Percentiles rank a stretch among this genome's conserved stretches.
Conservation (phyloP, 305 asterid genomes). For the Fraxinus ornus region DNA sequence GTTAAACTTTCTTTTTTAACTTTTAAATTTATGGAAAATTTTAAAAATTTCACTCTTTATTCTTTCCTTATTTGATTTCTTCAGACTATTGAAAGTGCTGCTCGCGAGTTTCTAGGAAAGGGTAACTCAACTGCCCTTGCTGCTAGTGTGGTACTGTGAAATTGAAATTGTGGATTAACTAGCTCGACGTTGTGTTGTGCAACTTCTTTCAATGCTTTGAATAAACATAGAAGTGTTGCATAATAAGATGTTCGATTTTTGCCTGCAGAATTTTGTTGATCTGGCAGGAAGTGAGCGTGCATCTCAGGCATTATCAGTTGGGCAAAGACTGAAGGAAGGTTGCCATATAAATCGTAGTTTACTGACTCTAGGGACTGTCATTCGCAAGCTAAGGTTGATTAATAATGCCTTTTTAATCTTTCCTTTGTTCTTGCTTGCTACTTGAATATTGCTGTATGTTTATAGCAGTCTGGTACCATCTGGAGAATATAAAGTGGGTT, state of each 20-base stretch:
- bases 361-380: constrained; percentile 86
- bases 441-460: constrained; percentile 1
- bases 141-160: constrained; percentile 80
- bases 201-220: constrained; percentile 16
- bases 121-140: constrained; percentile 91
- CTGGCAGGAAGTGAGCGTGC: constrained; percentile 98
- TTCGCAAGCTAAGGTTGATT: constrained; percentile 90
- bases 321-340: constrained; percentile 97
- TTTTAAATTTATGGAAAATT: not conserved
- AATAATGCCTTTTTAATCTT: constrained; percentile 13
- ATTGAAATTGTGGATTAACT: constrained; percentile 19
- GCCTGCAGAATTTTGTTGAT: constrained; percentile 93
- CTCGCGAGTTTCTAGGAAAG: constrained; percentile 92
- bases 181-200: not conserved
- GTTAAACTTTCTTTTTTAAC: not conserved
- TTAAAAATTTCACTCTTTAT: not conserved
- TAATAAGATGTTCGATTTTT: constrained; percentile 21
- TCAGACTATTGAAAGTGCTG: constrained; percentile 97
- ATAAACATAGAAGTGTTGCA: constrained; percentile 9
- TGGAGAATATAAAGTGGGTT: not conserved
- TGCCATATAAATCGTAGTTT: constrained; percentile 99
- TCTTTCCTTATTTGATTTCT: constrained; percentile 26
- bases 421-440: constrained; percentile 1
- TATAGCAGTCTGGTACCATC: not conserved
- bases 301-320: constrained; percentile 87